Base-by-base conservation (phyloP, 1,284 basidiomycete species). In the Laetiporus sulphureus region DNA sequence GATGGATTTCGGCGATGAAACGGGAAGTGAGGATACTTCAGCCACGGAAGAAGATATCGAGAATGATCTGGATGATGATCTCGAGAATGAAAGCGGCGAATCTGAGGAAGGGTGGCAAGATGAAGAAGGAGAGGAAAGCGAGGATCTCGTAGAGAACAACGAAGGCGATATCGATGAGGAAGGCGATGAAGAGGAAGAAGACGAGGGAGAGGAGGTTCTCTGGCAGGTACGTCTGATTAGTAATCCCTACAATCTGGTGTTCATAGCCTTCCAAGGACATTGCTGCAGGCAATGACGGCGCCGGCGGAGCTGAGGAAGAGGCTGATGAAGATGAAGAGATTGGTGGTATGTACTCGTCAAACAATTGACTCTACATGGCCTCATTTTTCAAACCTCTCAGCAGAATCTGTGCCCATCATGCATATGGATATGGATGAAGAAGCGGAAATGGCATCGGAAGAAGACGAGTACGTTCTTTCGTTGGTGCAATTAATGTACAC, bases 1-100 rank as follows among this genome's bases (percentile, higher is more conserved):
- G 43, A 91, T 92, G 75, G 89, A 91, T 33, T 89, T 82, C 46
- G 87, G 75, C 6, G 85, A 90, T 33, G 83, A 85, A 46, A 85
- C 83, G 1, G 83, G 80, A 18, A 88, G 84, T 44, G 87, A 88
- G 46, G 80, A 83, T 43, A 86, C 84, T 5, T 85, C 84, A 2
- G 66, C 77, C 50, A 73, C 79, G 6, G 83, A 83, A 34, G 83
- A 83, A 29, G 71, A 68, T 20, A 83, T 82, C 29, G 83, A 81
- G 13, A 79, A 79, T 10, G 78, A 71, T 8, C 82, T 79, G 21
- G 75, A 76, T 42, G 75, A 73, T 31, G 81, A 77, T 23, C 64
- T 81, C 1, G 79, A 76, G 21, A 72, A 75, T 36, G 75, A 71
- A 30, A 75, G 72, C 8, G 76, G 76, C 38, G 84, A 76, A 32